Evolutionary conservation across 306 rosid genomes (phyloP).

Genomic region (Trifolium fragiferum): DNA sequence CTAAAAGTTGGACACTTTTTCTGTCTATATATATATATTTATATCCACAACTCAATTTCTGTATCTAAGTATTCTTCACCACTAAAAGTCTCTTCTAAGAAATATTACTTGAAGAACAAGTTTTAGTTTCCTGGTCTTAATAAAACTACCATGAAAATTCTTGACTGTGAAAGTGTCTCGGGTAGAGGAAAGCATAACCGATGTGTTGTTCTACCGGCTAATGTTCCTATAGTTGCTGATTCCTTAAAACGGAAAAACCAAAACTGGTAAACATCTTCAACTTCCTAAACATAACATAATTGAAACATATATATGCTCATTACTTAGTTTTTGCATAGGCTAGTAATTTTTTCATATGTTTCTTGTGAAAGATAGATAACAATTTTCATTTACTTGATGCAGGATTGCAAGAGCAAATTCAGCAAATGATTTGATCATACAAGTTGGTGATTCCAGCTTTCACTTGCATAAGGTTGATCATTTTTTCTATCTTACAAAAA

Average conservation of each 20-base stretch:
- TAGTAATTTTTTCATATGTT: neutral
- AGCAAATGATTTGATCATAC: slow-evolving; percentile 59
- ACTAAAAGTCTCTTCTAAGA: slow-evolving; percentile 14
- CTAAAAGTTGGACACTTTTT: slow-evolving; percentile 6
- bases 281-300: neutral
- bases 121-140: slow-evolving; percentile 40
- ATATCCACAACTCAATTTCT: slow-evolving; percentile 10
- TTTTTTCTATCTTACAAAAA: neutral
- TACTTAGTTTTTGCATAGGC: neutral
- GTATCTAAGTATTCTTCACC: slow-evolving; percentile 4
- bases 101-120: slow-evolving; percentile 43
- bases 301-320: slow-evolving; percentile 11
- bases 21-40: slow-evolving; percentile 19
- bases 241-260: slow-evolving; percentile 58
- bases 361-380: neutral
- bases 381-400: slow-evolving; percentile 34
- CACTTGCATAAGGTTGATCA: slow-evolving; percentile 78
- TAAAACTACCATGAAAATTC: slow-evolving; percentile 43
- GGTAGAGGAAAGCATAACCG: slow-evolving; percentile 42
- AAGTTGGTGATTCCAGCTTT: slow-evolving; percentile 72
- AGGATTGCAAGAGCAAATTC: slow-evolving; percentile 64
- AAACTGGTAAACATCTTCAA: slow-evolving; percentile 56
- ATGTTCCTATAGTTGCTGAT: slow-evolving; percentile 57
- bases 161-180: slow-evolving; percentile 37
- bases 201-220: slow-evolving; percentile 53